phyloP scores from a whole-genome alignment of 1,139 yeast species.

The Geotrichum armillariae region DNA sequence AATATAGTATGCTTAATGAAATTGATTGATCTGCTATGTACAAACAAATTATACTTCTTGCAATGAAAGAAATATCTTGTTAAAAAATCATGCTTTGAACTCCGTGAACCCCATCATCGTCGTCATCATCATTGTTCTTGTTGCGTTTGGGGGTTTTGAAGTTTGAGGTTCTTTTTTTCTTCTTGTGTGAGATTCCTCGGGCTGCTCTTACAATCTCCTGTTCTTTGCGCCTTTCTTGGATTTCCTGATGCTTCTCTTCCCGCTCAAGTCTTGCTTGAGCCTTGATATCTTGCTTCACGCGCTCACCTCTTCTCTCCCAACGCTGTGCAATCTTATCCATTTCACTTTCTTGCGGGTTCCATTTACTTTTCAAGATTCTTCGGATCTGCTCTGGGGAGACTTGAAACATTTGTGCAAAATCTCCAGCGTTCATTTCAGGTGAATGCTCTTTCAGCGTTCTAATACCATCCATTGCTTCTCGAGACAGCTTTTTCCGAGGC shows the following conservation, averaged over 20 bases:
- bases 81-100: slow-evolving; percentile 18
- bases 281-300: slow-evolving; percentile 29
- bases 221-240: slow-evolving; percentile 4
- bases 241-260: slow-evolving; percentile 12
- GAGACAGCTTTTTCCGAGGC: slow-evolving; percentile 65
- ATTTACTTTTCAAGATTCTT: slow-evolving; percentile 71
- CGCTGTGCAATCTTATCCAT: slow-evolving; percentile 46
- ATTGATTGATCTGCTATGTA: too few species aligned
- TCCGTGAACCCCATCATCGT: slow-evolving; percentile 1
- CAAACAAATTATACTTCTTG: not conserved
- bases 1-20: too few species aligned
- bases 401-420: slow-evolving; percentile 62
- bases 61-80: not conserved
- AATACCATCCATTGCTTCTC: slow-evolving; percentile 70
- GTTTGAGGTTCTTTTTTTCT: not conserved
- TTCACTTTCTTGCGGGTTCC: slow-evolving; percentile 68
- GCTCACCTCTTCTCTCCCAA: slow-evolving; percentile 50
- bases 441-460: slow-evolving; percentile 50
- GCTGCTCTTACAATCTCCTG: slow-evolving; percentile 13
- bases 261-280: slow-evolving; percentile 18
- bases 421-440: slow-evolving; percentile 62
- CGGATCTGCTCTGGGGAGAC: slow-evolving; percentile 84
- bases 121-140: slow-evolving; percentile 1
- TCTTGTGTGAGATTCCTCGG: slow-evolving; percentile 9
- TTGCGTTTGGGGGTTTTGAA: not conserved